These are phyloP conservation scores for Glycine latifolia DNA, from an alignment of 306 rosid genomes.

Conservation along the genomic window DNA sequence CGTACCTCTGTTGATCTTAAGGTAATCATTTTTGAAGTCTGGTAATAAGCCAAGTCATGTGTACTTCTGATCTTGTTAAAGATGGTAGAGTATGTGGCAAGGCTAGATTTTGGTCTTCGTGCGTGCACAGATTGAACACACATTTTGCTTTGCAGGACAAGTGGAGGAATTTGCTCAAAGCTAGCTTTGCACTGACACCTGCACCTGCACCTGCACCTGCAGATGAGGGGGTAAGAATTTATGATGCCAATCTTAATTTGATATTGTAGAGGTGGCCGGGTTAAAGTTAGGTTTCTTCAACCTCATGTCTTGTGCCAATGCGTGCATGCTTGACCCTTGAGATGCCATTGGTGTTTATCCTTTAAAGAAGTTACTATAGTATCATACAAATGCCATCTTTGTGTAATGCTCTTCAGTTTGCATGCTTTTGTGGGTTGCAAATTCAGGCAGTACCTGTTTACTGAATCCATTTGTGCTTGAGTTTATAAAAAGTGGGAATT, in stretches of 20 bases:
- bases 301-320: neutral
- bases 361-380: neutral
- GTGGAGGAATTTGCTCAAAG: slow-evolving; percentile 97
- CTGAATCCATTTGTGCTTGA: neutral
- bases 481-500: neutral
- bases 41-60: slow-evolving; percentile 3
- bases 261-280: too few species aligned
- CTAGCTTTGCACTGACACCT: slow-evolving; percentile 79
- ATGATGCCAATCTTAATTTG: neutral
- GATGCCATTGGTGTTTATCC: too few species aligned
- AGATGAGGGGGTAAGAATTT: slow-evolving; percentile 79
- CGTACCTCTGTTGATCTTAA: slow-evolving; percentile 99
- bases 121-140: slow-evolving; percentile 18
- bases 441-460: neutral
- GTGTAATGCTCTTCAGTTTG: neutral
- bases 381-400: neutral
- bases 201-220: slow-evolving; percentile 58
- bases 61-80: slow-evolving; percentile 33
- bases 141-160: slow-evolving; percentile 77
- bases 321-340: slow-evolving; percentile 12
- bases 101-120: slow-evolving; percentile 23
- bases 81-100: neutral
- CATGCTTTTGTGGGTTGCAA: neutral
- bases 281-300: slow-evolving; percentile 29
- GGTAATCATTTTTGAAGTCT: slow-evolving; percentile 52